phyloP scores from a whole-genome alignment of 1,284 basidiomycete genomes.

The Malassezia cuniculi region DNA sequence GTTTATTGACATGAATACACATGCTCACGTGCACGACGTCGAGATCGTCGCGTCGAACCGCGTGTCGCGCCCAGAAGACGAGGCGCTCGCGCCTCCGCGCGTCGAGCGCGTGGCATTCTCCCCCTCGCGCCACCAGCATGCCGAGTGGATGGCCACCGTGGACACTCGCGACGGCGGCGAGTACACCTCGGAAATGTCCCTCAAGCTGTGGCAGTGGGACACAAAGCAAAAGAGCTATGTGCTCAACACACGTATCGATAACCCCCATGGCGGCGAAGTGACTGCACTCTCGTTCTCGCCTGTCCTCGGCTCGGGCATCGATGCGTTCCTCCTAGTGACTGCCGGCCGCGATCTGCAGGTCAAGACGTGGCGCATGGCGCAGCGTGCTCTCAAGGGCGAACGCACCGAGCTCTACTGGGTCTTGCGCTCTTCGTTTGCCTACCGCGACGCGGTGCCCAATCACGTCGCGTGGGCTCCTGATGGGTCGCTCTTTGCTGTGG shows the following conservation, averaged over 20 bases:
- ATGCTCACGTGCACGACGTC: slow-evolving; percentile 66
- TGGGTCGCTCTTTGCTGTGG: slow-evolving; percentile 68
- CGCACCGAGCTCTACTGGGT: slow-evolving; percentile 33
- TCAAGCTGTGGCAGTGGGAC: slow-evolving; percentile 86
- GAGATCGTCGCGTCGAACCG: slow-evolving; percentile 89
- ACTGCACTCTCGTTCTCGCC: slow-evolving; percentile 58
- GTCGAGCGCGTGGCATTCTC: slow-evolving; percentile 64
- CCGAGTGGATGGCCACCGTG: slow-evolving; percentile 80
- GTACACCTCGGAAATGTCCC: slow-evolving; percentile 62
- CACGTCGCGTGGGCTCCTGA: slow-evolving; percentile 68
- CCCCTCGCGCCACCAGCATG: slow-evolving; percentile 8
- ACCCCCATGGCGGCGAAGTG: slow-evolving; percentile 65
- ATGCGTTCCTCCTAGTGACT: slow-evolving; percentile 51
- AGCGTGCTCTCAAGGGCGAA: slow-evolving; percentile 27
- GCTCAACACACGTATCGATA: slow-evolving; percentile 74
- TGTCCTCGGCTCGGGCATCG: slow-evolving; percentile 17
- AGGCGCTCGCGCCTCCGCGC: slow-evolving; percentile 60
- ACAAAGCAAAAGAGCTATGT: slow-evolving; percentile 44
- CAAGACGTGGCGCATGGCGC: slow-evolving; percentile 54
- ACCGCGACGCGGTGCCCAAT: slow-evolving; percentile 24
- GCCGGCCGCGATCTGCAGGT: slow-evolving; percentile 58
- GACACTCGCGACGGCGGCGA: slow-evolving; percentile 58
- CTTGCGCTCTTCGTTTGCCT: slow-evolving; percentile 33
- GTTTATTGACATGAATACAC: slow-evolving; percentile 65
- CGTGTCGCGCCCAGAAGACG: slow-evolving; percentile 69